Conservation (phyloP, 31 red algal species). For the Odonthalia washingtoniensis region DNA sequence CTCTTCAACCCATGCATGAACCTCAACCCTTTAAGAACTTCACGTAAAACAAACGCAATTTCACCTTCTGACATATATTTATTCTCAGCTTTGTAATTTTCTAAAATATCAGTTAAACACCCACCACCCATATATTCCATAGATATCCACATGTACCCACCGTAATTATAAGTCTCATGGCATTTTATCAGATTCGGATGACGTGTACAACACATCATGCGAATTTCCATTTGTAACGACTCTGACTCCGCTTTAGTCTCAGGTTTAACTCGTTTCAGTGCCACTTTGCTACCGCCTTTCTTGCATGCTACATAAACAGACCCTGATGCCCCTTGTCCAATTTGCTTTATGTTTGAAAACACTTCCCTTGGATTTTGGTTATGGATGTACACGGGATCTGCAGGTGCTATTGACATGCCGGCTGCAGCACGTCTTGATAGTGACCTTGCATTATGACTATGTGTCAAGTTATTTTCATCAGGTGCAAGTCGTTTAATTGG, state of each 20-base stretch:
- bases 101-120: constrained; percentile 87
- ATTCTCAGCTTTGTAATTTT: constrained; percentile 62
- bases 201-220: constrained; percentile 93
- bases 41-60: constrained; percentile 84
- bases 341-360: constrained; percentile 71
- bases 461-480: background rate
- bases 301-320: constrained; percentile 67
- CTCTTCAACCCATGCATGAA: constrained; percentile 85
- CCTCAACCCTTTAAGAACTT: constrained; percentile 81
- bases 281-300: constrained; percentile 62
- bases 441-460: background rate
- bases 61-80: constrained; percentile 66
- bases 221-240: constrained; percentile 91
- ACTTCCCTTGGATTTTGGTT: constrained; percentile 75
- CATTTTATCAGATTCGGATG: constrained; percentile 92
- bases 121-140: constrained; percentile 98
- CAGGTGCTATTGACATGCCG: constrained; percentile 57
- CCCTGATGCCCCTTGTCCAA: constrained; percentile 91
- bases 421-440: background rate
- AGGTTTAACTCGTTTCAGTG: constrained; percentile 88
- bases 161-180: constrained; percentile 86
- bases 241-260: constrained; percentile 64
- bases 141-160: constrained; percentile 83
- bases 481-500: background rate
- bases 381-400: constrained; percentile 67